Base-by-base conservation (phyloP, 192 early-diverging fungal genomes). In the Mortierella alpina region DNA sequence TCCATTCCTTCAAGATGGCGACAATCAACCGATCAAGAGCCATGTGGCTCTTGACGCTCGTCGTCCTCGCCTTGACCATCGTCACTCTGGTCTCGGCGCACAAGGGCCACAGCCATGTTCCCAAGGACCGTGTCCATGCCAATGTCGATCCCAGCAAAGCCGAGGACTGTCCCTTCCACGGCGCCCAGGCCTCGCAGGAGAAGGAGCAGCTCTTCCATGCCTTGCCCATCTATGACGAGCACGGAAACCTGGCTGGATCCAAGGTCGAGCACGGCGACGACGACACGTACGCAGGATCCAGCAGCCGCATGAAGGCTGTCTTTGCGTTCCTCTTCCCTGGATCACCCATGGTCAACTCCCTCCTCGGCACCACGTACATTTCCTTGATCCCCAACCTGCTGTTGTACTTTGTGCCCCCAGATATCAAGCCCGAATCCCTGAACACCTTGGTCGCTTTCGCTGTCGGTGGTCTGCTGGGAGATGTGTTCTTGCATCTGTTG, bases 371-470 rank as follows among this genome's bases (percentile, higher is more conserved):
- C 12, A 84, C 90, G 40, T 95, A 95, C 66, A 95, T 95, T 66
- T 94, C 94, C 22, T 83, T 94, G 68, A 91, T 94, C 61, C 94
- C 94, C 17, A 93, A 94, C 81, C 76, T 95, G 49, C 83, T 95
- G 20, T 84, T 95, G 12, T 93, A 92, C 56, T 93, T 93, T 63
- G 92, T 94, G 15, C 94, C 94, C 11, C 88, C 94, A 47, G 84
- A 85, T 69, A 85, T 85, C 63, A 68, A 82, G 50, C 84, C 89
- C 14, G 75, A 82, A 23, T 86, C 89, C n/a, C 72, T 90, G 22
- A 90, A 95, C 70, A 85, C 91, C 5, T 87, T 96, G 67, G 94
- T 96, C 31, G 90, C 92, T 52, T 95, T 96, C 86, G 95, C 95
- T 0, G 92, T 95, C n/a, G 95, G 95, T 71, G 93, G 93, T 11